Conservation (phyloP, 352 stramenopile genomes). For the Phytophthora pini region DNA sequence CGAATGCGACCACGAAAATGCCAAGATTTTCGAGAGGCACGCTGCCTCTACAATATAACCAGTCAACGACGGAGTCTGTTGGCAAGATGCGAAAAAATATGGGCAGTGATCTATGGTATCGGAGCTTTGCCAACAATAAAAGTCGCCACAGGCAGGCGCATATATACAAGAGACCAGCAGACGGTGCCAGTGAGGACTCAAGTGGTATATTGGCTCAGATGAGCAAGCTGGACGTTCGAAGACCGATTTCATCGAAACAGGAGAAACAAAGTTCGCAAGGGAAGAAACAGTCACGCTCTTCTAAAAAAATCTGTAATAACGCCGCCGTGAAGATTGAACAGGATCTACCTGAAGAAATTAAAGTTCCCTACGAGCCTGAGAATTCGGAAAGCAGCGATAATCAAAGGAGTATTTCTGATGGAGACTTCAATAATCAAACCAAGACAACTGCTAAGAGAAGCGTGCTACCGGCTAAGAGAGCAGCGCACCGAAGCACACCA, state of each 20-base stretch:
- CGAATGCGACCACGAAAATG: not conserved
- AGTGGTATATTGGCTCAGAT: not conserved
- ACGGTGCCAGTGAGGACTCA: not conserved
- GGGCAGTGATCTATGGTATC: not conserved
- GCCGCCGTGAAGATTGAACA: too few relatives aligned
- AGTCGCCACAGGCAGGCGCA: not conserved
- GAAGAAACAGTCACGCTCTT: too few relatives aligned
- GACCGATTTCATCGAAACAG: not conserved
- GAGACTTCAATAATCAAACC: too few relatives aligned
- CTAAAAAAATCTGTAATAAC: too few relatives aligned
- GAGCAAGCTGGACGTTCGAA: not conserved
- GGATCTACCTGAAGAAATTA: too few relatives aligned
- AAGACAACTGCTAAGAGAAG: too few relatives aligned
- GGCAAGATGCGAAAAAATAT: not conserved
- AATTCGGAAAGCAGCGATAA: too few relatives aligned
- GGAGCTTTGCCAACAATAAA: not conserved
- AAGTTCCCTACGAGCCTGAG: too few relatives aligned
- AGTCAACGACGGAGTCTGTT: not conserved
- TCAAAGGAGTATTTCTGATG: too few relatives aligned
- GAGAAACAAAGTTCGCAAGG: too few relatives aligned
- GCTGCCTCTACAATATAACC: not conserved
- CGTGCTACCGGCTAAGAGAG: too few relatives aligned
- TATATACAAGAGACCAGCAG: not conserved
- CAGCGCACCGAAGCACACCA: too few relatives aligned
- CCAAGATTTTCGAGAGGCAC: not conserved